Evolutionary conservation across 2,329 filamentous ascomycete species (phyloP).

Genomic region (Aaosphaeria arxii): DNA sequence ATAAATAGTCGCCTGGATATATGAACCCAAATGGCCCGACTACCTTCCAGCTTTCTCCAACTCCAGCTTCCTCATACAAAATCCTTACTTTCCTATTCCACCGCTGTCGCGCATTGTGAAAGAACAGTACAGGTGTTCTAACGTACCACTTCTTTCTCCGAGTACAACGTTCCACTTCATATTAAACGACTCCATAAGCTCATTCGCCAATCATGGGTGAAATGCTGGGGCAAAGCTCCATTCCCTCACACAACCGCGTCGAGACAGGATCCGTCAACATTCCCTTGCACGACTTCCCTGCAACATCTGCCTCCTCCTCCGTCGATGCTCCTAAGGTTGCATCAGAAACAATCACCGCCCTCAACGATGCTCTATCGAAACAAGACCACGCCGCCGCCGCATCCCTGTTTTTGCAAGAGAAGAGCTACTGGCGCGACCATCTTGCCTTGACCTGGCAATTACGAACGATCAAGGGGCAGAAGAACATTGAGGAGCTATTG

Average conservation of each 20-base stretch:
- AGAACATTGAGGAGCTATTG: slow-evolving; percentile 38
- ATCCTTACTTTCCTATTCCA: too few species aligned
- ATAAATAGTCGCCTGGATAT: too few species aligned
- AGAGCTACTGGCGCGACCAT: slow-evolving; percentile 59
- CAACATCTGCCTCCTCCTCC: slow-evolving; percentile 19
- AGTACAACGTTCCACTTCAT: too few species aligned
- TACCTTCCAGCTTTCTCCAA: too few species aligned
- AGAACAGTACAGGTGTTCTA: too few species aligned
- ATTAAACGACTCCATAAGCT: too few species aligned
- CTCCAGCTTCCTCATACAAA: too few species aligned
- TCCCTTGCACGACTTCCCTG: slow-evolving; percentile 44
- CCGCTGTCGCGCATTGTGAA: too few species aligned
- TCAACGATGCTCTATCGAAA: slow-evolving; percentile 43
- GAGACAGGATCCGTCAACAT: slow-evolving; percentile 57
- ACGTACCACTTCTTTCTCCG: too few species aligned
- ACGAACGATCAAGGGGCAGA: slow-evolving; percentile 51
- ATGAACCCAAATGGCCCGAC: too few species aligned
- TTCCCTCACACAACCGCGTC: slow-evolving; percentile 42
- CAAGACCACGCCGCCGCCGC: slow-evolving; percentile 30
- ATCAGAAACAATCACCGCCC: slow-evolving; percentile 30
- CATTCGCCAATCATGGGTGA: not conserved
- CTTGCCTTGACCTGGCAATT: slow-evolving; percentile 56
- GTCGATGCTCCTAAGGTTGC: slow-evolving; percentile 41
- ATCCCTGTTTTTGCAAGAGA: slow-evolving; percentile 49
- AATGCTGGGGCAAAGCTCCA: slow-evolving; percentile 1